phyloP scores from a whole-genome alignment of 441 rosid genomes.

The Euphorbia schlechtendalii region DNA sequence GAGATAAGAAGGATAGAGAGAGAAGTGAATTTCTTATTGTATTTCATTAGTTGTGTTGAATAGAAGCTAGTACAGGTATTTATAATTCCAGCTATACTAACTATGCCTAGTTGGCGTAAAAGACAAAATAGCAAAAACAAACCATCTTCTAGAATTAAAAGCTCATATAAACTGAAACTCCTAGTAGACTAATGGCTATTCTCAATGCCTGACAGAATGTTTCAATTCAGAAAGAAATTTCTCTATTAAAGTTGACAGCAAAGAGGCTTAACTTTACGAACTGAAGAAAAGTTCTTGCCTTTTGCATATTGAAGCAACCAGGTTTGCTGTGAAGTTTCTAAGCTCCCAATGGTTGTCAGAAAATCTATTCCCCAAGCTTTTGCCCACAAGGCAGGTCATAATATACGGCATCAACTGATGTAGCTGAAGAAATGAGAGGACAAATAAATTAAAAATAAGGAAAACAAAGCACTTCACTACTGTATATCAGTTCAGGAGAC shows the following conservation, averaged over 20 bases:
- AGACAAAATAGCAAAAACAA: no score
- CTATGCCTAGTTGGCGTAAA: no score
- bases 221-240: neutral
- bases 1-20: no score
- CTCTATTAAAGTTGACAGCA: neutral
- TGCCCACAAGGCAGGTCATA: conserved; percentile 88
- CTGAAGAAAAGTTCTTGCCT: conserved; percentile 37
- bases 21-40: no score
- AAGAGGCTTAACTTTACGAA: neutral
- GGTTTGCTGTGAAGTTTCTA: conserved; percentile 73
- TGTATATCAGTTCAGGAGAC: neutral
- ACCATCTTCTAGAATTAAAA: no score
- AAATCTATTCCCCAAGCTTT: conserved; percentile 74
- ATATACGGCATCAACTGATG: conserved; percentile 96
- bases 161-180: no score
- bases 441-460: conserved; percentile 3
- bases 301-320: conserved; percentile 85
- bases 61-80: no score
- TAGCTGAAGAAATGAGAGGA: conserved; percentile 42
- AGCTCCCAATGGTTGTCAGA: conserved; percentile 96
- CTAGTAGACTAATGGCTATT: no score
- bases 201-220: no score
- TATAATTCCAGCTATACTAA: no score
- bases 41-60: no score
- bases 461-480: neutral